These are phyloP conservation scores for Backusella parvicylindrica DNA, from an alignment of 192 early-diverging fungal species.

Conservation along the genomic window DNA sequence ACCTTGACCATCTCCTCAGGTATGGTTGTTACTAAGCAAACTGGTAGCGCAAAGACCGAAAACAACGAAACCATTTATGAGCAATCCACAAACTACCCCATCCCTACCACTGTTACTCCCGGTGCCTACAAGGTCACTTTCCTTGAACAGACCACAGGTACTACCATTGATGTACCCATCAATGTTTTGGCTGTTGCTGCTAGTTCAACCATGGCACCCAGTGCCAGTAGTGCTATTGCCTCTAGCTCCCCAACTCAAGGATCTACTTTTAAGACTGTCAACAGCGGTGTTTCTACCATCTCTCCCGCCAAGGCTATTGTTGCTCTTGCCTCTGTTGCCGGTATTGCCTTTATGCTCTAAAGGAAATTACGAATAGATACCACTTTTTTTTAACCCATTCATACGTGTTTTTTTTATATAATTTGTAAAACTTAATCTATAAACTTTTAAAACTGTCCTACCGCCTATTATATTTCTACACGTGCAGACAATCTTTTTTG, in stretches of 20 bases:
- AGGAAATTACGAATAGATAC: not conserved
- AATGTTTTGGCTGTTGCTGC: conserved; percentile 19
- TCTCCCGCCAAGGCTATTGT: conserved; percentile 14
- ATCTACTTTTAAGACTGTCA: conserved; percentile 13
- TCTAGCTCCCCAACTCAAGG: not conserved
- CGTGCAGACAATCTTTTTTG: not conserved
- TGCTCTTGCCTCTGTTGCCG: conserved; percentile 29
- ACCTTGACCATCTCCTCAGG: conserved; percentile 7
- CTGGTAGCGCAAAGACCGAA: not conserved
- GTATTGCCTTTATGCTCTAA: conserved; percentile 22
- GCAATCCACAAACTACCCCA: conserved; percentile 25
- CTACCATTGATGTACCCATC: conserved; percentile 24
- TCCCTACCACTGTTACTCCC: conserved; percentile 20
- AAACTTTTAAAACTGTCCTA: not conserved
- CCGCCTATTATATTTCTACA: not conserved
- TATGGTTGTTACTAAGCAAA: conserved; percentile 25
- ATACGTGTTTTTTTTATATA: not conserved
- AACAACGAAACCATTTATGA: conserved; percentile 26
- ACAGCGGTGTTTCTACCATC: conserved; percentile 11
- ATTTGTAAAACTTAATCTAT: conserved; percentile 1
- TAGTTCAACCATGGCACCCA: not conserved
- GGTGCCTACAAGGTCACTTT: conserved; percentile 35
- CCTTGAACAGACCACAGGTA: conserved; percentile 23
- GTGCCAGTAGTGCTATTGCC: not conserved
- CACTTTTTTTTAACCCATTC: not conserved